Evolutionary conservation across 441 rosid genomes (phyloP), one percentile per base, ranked within the genome.

Genomic region (Raphanus hybrid): DNA sequence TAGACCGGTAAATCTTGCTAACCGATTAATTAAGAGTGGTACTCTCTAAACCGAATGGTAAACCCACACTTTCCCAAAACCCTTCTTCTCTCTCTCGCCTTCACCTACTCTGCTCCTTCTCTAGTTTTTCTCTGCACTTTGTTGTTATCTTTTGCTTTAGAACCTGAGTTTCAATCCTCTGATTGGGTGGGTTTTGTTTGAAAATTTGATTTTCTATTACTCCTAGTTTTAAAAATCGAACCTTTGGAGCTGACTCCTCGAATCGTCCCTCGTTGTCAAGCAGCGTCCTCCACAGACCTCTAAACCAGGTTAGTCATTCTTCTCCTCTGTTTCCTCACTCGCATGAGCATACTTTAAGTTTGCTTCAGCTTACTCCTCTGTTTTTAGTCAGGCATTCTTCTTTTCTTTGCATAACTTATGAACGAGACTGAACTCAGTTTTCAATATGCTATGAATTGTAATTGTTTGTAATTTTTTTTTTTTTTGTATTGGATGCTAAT

Each of bases 31-130:
- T 37, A 8, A 5, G 11, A 5, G 26, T 14, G 67, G 67, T 15
- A n/a, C 45, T 63, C 67, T 63, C 12, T 15, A 3, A 54, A 69
- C 73, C 73, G 55, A 76, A 26, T 68, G 2, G 54, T 12, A 65
- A 67, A 16, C 60, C 73, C 64, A 41, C 60, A 67, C 48, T 41
- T 60, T 64, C 65, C 32, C 39, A 71, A 71, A 77, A 71, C 58
- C 75, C 67, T 41, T 43, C 50, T 2, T 8, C 65, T 39, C 14
- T 54, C 72, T 68, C 63, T 70, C 57, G 74, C 41, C 65, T 62
- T 23, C 67, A 57, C 66, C 20, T 60, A 59, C 59, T 71, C 75
- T 71, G 75, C 54, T 71, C 67, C 29, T 43, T 71, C 66, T 70
- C 66, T 59, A 10, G 26, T 59, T 57, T 59, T 57, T 55, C 16